Base-by-base conservation (phyloP, 208 protist genomes). In the Trypanosoma melophagium region DNA sequence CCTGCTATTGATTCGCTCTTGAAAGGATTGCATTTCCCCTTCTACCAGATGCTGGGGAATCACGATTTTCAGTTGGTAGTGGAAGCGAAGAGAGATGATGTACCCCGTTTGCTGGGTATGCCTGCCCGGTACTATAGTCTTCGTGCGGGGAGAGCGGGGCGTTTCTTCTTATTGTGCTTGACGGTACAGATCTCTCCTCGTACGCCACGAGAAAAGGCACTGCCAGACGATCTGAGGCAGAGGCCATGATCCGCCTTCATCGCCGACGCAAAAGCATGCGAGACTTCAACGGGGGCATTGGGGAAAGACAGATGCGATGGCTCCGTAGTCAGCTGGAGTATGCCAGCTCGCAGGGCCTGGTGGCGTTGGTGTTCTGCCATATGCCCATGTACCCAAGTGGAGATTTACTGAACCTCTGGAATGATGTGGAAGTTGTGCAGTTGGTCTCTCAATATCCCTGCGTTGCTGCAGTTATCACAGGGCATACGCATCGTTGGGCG, bases 151-250 rank as follows among this genome's bases (percentile, higher is more conserved):
- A 65, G 40, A 31, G 21, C 19, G 7, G 17, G 1, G 10, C 1
- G n/a, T 68, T 68, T 59, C 60, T 65, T 66, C 21, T 74, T 47
- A 50, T 74, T 45, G 60, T 74, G 31, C 60, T 68, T 41, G 69
- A 74, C 35, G 9, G 25, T 10, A 74, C 60, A 17, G 69, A 74
- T 45, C 31, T 74, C 8, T 65, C 69, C 12, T 5, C 50, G 38
- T 68, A 60, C 40, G 60, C 69, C 12, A 68, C 69, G 24, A 42
- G 3, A n/a, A 24, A 19, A 5, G 54, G 54, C 17, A 55, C 60
- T 17, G 1, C 24, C 16, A 40, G 54, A 47, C 17, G 51, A 45
- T 17, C 2, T 0, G 60, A 59, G 28, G 19, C 53, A 21, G 28
- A 66, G 16, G 21, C 16, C 17, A 58, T 66, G 50, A 22, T 44